Evolutionary conservation across 2,329 filamentous ascomycete species (phyloP).

Genomic region (Pseudogymnoascus sp.): DNA sequence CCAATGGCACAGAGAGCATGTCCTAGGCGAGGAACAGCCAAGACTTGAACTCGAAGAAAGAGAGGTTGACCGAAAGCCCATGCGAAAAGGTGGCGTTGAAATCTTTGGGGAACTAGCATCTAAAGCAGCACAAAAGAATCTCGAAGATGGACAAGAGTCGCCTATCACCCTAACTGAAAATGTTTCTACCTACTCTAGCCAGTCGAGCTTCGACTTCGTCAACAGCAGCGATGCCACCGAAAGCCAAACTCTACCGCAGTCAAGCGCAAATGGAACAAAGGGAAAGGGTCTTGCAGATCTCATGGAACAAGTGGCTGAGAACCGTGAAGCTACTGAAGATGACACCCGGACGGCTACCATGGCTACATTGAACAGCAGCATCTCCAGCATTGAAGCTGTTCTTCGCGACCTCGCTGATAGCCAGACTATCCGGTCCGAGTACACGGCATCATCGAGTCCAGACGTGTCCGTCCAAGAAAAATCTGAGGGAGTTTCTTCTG

Average conservation of each 20-base stretch:
- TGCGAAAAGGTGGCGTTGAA: slow-evolving; percentile 21
- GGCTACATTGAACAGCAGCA: not conserved
- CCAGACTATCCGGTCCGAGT: not conserved
- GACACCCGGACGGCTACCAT: not conserved
- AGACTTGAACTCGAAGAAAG: slow-evolving; percentile 24
- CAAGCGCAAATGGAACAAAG: not conserved
- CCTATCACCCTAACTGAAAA: not conserved
- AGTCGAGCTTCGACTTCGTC: slow-evolving; percentile 1
- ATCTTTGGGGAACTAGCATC: slow-evolving; percentile 10
- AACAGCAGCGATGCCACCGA: not conserved
- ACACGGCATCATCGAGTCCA: not conserved
- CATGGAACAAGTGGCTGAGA: not conserved
- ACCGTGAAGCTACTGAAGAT: not conserved
- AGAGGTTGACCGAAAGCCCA: slow-evolving; percentile 20
- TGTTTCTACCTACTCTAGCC: not conserved
- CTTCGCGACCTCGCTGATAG: not conserved
- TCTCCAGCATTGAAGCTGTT: slow-evolving; percentile 1
- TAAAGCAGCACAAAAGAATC: not conserved
- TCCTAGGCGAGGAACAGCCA: slow-evolving; percentile 37
- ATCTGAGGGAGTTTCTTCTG: not conserved
- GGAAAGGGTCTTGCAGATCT: not conserved
- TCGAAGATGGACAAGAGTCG: not conserved
- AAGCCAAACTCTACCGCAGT: not conserved
- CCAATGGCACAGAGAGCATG: slow-evolving; percentile 72
- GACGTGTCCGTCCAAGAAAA: not conserved